Conservation (phyloP, 1,284 basidiomycete species). For the Leccinum pallidistipes region DNA sequence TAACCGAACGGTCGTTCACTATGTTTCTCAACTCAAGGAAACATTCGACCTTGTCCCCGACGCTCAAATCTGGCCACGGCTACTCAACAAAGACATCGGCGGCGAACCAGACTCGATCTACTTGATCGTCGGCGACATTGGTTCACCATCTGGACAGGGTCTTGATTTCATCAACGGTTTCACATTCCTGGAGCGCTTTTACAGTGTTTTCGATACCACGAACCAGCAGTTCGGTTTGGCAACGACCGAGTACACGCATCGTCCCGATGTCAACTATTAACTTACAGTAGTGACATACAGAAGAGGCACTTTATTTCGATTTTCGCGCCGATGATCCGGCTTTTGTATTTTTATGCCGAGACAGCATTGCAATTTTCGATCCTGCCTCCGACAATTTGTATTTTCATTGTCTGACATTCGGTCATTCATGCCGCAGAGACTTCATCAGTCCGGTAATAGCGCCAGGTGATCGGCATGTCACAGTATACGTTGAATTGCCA, state of each 20-base stretch:
- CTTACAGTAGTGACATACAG: neutral
- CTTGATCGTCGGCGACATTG: slow-evolving; percentile 47
- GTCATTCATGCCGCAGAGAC: neutral
- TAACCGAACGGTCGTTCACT: neutral
- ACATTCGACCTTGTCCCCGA: slow-evolving; percentile 44
- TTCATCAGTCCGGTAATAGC: neutral
- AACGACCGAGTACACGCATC: neutral
- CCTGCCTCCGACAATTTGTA: neutral
- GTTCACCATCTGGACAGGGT: slow-evolving; percentile 40
- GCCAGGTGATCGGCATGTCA: too few species aligned
- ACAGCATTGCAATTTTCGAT: neutral
- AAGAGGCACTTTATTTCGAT: neutral
- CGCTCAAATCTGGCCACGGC: slow-evolving; percentile 50
- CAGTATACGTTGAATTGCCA: too few species aligned
- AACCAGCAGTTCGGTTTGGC: neutral
- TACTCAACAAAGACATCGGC: slow-evolving; percentile 44
- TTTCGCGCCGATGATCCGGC: neutral
- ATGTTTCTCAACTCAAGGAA: slow-evolving; percentile 10
- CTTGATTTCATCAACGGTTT: slow-evolving; percentile 56
- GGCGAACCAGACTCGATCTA: slow-evolving; percentile 45
- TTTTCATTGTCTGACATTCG: neutral
- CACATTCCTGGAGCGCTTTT: slow-evolving; percentile 65
- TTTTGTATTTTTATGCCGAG: neutral
- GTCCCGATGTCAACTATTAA: neutral
- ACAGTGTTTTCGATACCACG: slow-evolving; percentile 47